Percentiles rank a stretch among this genome's conserved stretches.
These are phyloP conservation scores for Rhodotorula kratochvilovae DNA, from an alignment of 768 basidiomycete species.

Conservation along the genomic window DNA sequence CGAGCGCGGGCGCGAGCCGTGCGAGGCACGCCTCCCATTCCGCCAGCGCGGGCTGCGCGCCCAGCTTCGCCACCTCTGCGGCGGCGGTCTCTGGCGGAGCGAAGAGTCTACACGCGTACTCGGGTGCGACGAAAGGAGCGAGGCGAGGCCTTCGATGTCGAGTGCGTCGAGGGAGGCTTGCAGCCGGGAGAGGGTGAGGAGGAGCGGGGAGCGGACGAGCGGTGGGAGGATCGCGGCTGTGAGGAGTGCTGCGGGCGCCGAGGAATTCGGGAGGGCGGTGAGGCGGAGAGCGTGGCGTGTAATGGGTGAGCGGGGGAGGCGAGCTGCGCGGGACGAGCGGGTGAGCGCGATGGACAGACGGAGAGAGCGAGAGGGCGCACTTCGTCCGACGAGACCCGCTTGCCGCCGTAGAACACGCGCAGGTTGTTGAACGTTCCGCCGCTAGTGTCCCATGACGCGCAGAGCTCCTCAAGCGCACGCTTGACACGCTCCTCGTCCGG, in stretches of 20 bases:
- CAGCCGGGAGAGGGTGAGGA: constrained; percentile 57
- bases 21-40: constrained; percentile 67
- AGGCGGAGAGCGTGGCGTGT: background rate
- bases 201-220: constrained; percentile 56
- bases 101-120: background rate
- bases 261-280: background rate
- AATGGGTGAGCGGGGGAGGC: background rate
- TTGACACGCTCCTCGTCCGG: constrained; percentile 58
- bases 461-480: constrained; percentile 66
- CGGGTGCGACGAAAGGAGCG: constrained; percentile 37
- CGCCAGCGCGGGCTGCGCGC: constrained; percentile 56
- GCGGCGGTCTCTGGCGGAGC: background rate
- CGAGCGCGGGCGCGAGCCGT: constrained; percentile 48
- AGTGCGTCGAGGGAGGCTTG: constrained; percentile 74
- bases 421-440: constrained; percentile 73
- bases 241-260: constrained; percentile 44
- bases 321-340: too few relatives aligned
- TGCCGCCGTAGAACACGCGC: constrained; percentile 68
- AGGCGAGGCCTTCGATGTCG: constrained; percentile 73
- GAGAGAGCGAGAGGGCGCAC: background rate
- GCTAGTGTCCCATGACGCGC: constrained; percentile 65
- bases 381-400: background rate
- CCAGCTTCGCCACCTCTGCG: constrained; percentile 15
- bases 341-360: background rate
- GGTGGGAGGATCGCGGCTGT: constrained; percentile 54